A percentile compares a stretch with the other conserved stretches of the same genome.
Evolutionary conservation across 192 early-diverging fungal genomes (phyloP).

Genomic region (Entomortierella chlamydospora): DNA sequence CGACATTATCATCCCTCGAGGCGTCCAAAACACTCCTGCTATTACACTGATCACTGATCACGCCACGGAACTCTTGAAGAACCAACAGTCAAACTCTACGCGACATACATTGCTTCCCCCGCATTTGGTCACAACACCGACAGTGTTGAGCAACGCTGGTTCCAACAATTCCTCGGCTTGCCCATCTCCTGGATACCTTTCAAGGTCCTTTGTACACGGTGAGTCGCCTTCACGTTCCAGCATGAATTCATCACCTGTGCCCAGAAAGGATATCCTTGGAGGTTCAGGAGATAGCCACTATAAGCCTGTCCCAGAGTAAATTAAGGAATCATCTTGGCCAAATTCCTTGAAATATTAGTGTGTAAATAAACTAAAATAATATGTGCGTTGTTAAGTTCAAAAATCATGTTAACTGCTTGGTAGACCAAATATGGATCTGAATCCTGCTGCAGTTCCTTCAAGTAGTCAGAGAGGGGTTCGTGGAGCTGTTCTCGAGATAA

Average conservation of each 20-base stretch:
- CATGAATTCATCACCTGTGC: constrained; percentile 25
- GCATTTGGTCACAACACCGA: constrained; percentile 11
- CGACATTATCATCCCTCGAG: constrained; percentile 79
- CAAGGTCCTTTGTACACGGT: constrained; percentile 9
- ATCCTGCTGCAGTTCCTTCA: no score
- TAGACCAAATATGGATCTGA: no score
- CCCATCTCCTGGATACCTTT: constrained; percentile 14
- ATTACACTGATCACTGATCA: constrained; percentile 72
- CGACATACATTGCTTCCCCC: no score
- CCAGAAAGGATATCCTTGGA: constrained; percentile 31
- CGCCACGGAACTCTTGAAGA: constrained; percentile 33
- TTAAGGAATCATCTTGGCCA: no score
- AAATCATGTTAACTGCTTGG: no score
- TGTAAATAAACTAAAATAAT: no score
- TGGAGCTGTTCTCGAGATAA: no score
- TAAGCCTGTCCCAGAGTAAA: constrained; percentile 51
- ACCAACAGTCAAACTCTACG: no score
- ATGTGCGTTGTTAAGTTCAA: no score
- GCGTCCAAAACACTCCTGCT: constrained; percentile 71
- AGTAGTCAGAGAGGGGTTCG: no score
- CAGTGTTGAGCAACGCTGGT: constrained; percentile 3
- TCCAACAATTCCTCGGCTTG: constrained; percentile 25
- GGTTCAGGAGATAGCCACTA: constrained; percentile 27
- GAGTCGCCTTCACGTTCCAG: constrained; percentile 23
- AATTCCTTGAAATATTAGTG: no score